Conservation (phyloP, 140 eudicot genomes). For the Anethum foeniculum region DNA sequence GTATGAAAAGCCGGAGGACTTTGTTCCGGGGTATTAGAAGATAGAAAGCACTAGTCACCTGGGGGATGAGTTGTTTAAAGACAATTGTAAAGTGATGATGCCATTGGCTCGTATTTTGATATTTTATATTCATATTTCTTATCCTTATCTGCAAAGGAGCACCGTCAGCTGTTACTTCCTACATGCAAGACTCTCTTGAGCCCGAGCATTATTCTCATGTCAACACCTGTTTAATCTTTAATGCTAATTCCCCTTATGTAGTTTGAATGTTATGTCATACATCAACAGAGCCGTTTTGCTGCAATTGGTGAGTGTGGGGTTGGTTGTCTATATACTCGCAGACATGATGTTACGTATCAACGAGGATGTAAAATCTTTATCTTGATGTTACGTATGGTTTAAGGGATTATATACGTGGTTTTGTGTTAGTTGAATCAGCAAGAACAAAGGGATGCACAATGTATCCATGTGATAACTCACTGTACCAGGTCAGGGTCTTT, state of each 20-base stretch:
- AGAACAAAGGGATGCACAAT: neutral
- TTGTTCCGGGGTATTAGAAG: neutral
- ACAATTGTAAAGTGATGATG: neutral
- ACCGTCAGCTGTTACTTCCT: neutral
- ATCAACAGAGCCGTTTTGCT: neutral
- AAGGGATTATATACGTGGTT: neutral
- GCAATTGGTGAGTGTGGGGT: neutral
- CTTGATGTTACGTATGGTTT: neutral
- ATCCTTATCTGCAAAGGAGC: neutral
- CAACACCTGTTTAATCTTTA: neutral
- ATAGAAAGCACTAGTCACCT: neutral
- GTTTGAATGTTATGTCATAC: neutral
- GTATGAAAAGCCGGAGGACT: neutral
- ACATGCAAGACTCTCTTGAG: neutral
- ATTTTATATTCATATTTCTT: neutral
- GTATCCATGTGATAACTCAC: neutral
- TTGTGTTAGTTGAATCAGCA: neutral
- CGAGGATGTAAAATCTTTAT: neutral
- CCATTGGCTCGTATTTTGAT: neutral
- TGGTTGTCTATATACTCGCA: neutral
- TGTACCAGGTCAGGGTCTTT: too few species aligned
- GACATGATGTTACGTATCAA: neutral
- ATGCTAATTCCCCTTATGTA: neutral
- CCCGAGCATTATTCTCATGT: neutral
- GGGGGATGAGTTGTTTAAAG: neutral